Percentiles rank a stretch among this genome's conserved stretches.
Conservation (phyloP, 306 rosid genomes). For the Cyclanthera cordifolia region DNA sequence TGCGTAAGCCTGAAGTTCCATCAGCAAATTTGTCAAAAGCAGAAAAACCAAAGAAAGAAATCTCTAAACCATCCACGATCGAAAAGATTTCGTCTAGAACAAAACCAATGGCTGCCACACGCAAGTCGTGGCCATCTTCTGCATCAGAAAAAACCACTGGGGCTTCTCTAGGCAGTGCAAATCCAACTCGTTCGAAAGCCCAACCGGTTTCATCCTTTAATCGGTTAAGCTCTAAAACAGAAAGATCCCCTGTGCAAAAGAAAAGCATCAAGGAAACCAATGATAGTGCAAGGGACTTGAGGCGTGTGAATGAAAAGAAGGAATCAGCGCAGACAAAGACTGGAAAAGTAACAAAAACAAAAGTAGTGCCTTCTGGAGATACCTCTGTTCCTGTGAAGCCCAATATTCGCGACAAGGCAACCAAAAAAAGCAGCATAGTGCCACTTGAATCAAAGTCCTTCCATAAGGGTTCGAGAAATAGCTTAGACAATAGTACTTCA, state of each 20-base stretch:
- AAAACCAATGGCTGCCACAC: slow-evolving; percentile 56
- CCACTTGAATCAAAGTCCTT: slow-evolving; percentile 88
- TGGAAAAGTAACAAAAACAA: slow-evolving; percentile 41
- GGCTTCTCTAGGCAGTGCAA: slow-evolving; percentile 47
- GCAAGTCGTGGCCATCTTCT: slow-evolving; percentile 81
- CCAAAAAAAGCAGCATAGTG: slow-evolving; percentile 86
- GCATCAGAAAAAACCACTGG: slow-evolving; percentile 50
- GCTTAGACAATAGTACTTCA: slow-evolving; percentile 27
- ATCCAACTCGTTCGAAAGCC: slow-evolving; percentile 46
- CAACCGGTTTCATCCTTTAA: slow-evolving; percentile 35
- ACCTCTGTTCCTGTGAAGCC: slow-evolving; percentile 38
- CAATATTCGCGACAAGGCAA: slow-evolving; percentile 40
- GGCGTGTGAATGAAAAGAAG: slow-evolving; percentile 44
- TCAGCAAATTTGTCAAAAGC: slow-evolving; percentile 37
- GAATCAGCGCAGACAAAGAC: slow-evolving; percentile 34
- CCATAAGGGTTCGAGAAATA: slow-evolving; percentile 69
- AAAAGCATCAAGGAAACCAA: slow-evolving; percentile 49
- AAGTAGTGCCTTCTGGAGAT: slow-evolving; percentile 43
- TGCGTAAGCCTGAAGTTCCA: slow-evolving; percentile 40
- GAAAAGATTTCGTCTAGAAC: slow-evolving; percentile 45
- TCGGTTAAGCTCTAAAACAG: slow-evolving; percentile 36
- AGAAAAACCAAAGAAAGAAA: slow-evolving; percentile 43
- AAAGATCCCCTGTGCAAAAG: slow-evolving; percentile 40
- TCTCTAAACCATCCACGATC: slow-evolving; percentile 32
- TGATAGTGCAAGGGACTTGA: slow-evolving; percentile 28